Evolutionary conservation across 1,284 basidiomycete species (phyloP).

Genomic region (Ceratobasidium sp.): DNA sequence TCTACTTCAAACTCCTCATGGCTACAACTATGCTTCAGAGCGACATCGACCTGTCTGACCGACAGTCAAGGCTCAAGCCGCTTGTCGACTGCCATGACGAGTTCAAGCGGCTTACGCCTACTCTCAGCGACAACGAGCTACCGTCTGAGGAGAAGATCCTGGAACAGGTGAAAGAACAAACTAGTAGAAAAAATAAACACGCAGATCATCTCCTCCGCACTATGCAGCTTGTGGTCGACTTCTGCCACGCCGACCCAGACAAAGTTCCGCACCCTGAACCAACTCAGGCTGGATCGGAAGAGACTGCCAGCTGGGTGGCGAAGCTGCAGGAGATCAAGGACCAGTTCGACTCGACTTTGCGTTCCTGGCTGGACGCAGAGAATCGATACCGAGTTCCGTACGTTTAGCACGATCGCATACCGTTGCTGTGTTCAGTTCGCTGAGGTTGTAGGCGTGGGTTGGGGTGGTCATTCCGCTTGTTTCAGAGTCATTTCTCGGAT

Average conservation of each 20-base stretch:
- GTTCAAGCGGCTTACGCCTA: neutral
- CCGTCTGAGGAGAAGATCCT: neutral
- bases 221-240: neutral
- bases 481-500: too few species aligned
- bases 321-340: neutral
- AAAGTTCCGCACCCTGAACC: neutral
- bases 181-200: neutral
- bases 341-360: neutral
- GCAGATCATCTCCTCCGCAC: neutral
- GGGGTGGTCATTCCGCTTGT: too few species aligned
- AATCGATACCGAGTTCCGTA: neutral
- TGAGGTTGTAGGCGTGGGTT: too few species aligned
- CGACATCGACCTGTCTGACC: neutral
- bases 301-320: neutral
- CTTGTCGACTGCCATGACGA: neutral
- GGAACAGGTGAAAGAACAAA: neutral
- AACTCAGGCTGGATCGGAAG: neutral
- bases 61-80: neutral
- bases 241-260: neutral
- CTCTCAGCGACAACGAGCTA: neutral
- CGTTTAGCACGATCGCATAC: neutral
- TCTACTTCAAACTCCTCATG: neutral
- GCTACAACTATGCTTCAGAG: neutral
- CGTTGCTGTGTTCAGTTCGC: too few species aligned
- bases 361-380: too few species aligned